phyloP scores from a whole-genome alignment of 768 basidiomycete genomes.

The Xanthoconium purpureum region DNA sequence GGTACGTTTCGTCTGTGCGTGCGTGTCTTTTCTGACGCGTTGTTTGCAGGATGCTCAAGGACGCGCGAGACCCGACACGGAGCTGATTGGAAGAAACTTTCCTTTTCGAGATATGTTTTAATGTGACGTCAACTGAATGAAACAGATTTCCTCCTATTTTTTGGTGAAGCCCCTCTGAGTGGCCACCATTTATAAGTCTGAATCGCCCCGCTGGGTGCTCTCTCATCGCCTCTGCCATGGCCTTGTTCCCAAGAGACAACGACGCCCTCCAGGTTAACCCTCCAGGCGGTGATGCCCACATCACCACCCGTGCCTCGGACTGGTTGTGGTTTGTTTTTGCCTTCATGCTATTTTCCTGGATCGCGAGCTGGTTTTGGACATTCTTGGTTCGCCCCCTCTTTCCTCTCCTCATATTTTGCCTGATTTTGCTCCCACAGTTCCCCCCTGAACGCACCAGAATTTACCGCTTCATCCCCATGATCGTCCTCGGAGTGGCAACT shows the following conservation, averaged over 20 bases:
- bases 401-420: not conserved
- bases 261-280: constrained; percentile 36
- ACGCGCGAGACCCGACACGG: constrained; percentile 62
- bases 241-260: constrained; percentile 20
- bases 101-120: constrained; percentile 15
- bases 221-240: constrained; percentile 19
- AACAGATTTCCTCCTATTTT: constrained; percentile 17
- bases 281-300: constrained; percentile 35
- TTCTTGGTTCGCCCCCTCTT: constrained; percentile 20
- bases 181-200: constrained; percentile 8
- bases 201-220: rapidly evolving
- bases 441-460: constrained; percentile 39
- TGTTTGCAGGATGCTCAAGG: constrained; percentile 74
- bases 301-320: constrained; percentile 45
- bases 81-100: constrained; percentile 32
- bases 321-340: constrained; percentile 57
- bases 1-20: constrained; percentile 48
- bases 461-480: constrained; percentile 48
- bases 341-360: constrained; percentile 43
- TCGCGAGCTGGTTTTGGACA: constrained; percentile 37
- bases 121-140: constrained; percentile 21
- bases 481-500: constrained; percentile 44
- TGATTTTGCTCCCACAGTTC: constrained; percentile 17
- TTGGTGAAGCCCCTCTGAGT: constrained; percentile 15
- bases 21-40: not conserved